Base-by-base conservation (phyloP, 352 stramenopile genomes). In the Saprolegnia diclina region DNA sequence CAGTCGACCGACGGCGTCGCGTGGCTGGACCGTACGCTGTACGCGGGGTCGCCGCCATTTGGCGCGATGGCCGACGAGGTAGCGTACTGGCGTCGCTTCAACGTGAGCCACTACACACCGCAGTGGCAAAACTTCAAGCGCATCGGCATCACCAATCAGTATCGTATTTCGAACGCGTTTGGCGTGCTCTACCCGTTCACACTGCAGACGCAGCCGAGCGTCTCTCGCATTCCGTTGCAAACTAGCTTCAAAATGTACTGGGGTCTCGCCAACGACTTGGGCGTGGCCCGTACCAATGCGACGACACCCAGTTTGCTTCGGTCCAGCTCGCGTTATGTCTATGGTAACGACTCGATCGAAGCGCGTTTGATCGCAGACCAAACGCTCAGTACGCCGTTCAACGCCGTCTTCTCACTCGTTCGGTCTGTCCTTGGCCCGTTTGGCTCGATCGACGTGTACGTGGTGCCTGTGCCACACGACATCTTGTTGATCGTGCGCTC, bases 71-170 rank as follows among this genome's bases (percentile, higher is more conserved):
- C 26, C 32, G 21, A 22, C 9, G 61, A 67, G 32, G 38, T 57
- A 7, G 48, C 22, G 48, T 26, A 37, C 5, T 67, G 61, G 61
- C 11, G 24, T 0, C 7, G 13, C 10, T 26, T 18, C 26, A 13
- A 18, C 48, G 6, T 67, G 38, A 57, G 35, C 9, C 5, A 42
- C 7, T 67, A 54, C 24, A 53, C n/a, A n/a, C 62, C 59, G 18
- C 59, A 66, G 16, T 66, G 59, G 59, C 59, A 53, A 56, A 66
- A 66, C 32, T 66, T 26, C 59, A 66, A 66, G 14, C 21, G n/a
- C 14, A 50, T 66, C n/a, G 59, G 59, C 7, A 10, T 66, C 21
- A 24, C 21, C 2, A 53, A 66, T 13, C 14, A 14, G 5, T 66
- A 54, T 32, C 9, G 19, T 0, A 54, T 66, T 5, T 4, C 11